phyloP scores from a whole-genome alignment of 148 eudicot genomes.

The Fallopia convolvulus region DNA sequence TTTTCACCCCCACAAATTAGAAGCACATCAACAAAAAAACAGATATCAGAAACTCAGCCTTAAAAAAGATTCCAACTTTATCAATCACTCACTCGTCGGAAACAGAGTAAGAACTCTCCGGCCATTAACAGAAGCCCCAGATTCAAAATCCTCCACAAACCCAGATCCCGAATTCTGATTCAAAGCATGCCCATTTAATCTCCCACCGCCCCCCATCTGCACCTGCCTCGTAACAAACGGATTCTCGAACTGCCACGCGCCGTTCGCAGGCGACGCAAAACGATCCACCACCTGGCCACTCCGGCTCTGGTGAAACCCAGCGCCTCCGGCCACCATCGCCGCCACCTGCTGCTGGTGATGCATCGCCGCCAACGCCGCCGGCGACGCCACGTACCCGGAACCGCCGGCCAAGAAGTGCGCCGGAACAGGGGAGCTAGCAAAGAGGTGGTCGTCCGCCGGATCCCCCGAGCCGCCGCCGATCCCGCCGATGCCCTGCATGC shows the following conservation, averaged over 20 bases:
- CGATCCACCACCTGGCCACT: slow-evolving; percentile 34
- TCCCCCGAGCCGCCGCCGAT: slow-evolving; percentile 31
- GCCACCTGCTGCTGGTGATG: slow-evolving; percentile 29
- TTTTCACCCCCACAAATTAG: neutral
- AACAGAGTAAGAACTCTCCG: slow-evolving; percentile 74
- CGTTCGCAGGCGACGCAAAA: slow-evolving; percentile 25
- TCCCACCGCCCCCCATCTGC: slow-evolving; percentile 32
- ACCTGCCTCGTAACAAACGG: slow-evolving; percentile 44
- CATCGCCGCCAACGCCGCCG: slow-evolving; percentile 5
- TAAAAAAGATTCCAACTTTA: neutral
- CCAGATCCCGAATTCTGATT: slow-evolving; percentile 22
- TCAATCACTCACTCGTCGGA: slow-evolving; percentile 53
- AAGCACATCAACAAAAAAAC: neutral
- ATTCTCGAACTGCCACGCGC: slow-evolving; percentile 43
- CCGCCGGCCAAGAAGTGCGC: slow-evolving; percentile 58
- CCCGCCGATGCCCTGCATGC: slow-evolving; percentile 52
- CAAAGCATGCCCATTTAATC: slow-evolving; percentile 27
- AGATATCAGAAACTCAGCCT: neutral
- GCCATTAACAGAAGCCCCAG: slow-evolving; percentile 37
- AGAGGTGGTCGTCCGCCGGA: slow-evolving; percentile 67
- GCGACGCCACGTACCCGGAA: neutral
- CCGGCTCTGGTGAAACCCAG: slow-evolving; percentile 29
- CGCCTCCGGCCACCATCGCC: slow-evolving; percentile 17
- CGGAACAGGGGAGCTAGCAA: slow-evolving; percentile 87
- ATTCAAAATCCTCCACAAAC: slow-evolving; percentile 52